Evolutionary conservation across 352 stramenopile species (phyloP).

Genomic region (Globisporangium emineosum): DNA sequence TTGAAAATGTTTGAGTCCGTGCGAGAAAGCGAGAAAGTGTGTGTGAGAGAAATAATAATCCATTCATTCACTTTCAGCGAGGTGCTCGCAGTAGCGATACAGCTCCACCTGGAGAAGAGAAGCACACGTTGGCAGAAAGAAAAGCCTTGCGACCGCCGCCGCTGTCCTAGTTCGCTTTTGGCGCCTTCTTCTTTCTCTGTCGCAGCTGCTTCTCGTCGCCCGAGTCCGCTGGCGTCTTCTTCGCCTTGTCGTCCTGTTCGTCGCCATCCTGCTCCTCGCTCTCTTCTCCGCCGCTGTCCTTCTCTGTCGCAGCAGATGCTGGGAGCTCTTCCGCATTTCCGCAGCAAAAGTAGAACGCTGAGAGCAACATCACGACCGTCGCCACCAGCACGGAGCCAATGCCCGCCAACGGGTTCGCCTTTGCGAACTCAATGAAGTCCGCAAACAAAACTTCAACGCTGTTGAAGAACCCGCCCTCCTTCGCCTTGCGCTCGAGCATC

Average conservation of each 20-base stretch:
- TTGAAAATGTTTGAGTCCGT: background rate
- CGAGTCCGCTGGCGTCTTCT: constrained; percentile 26
- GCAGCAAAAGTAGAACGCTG: constrained; percentile 62
- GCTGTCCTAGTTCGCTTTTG: constrained; percentile 60
- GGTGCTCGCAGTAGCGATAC: background rate
- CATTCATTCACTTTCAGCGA: background rate
- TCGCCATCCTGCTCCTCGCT: constrained; percentile 26
- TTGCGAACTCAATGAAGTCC: constrained; percentile 46
- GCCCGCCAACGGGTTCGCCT: constrained; percentile 55
- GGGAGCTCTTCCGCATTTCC: constrained; percentile 36
- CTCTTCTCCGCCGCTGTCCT: constrained; percentile 32
- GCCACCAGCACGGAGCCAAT: constrained; percentile 44
- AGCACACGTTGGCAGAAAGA: background rate
- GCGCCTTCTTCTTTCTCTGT: constrained; percentile 78
- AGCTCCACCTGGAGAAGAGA: background rate
- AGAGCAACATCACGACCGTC: constrained; percentile 37
- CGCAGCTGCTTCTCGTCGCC: constrained; percentile 51
- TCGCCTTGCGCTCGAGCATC: constrained; percentile 35
- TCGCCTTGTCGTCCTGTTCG: constrained; percentile 23
- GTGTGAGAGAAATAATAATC: constrained; percentile 7
- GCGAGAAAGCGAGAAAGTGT: too few relatives aligned
- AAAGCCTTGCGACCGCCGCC: too few relatives aligned
- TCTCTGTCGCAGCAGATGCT: constrained; percentile 12
- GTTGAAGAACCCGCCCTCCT: constrained; percentile 47
- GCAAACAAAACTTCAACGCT: constrained; percentile 34